Conservation (phyloP, 306 rosid genomes). For the Lablab purpureus region DNA sequence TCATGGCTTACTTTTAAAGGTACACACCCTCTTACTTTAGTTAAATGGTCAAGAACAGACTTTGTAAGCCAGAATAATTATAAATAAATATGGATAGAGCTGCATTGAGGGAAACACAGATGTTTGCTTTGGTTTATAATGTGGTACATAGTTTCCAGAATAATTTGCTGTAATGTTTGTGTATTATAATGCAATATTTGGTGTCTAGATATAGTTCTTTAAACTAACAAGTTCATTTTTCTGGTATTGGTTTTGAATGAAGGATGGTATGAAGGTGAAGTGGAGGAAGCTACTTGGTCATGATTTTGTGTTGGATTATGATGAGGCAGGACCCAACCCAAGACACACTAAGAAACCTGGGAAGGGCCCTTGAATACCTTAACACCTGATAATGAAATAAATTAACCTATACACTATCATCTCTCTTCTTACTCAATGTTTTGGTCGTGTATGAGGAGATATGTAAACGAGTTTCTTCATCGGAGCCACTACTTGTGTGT, state of each 20-base stretch:
- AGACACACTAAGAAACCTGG: slow-evolving; percentile 73
- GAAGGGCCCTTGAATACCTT: slow-evolving; percentile 58
- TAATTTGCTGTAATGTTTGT: neutral
- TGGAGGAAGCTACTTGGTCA: slow-evolving; percentile 62
- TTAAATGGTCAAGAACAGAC: slow-evolving; percentile 13
- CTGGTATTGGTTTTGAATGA: slow-evolving; percentile 33
- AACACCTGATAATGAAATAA: slow-evolving; percentile 25
- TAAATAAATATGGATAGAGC: slow-evolving; percentile 16
- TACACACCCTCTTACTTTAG: slow-evolving; percentile 31
- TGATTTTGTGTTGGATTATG: slow-evolving; percentile 69
- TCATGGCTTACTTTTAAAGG: slow-evolving; percentile 57
- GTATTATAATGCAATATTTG: too few relatives aligned
- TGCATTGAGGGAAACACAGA: slow-evolving; percentile 36
- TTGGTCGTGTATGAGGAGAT: slow-evolving; percentile 57
- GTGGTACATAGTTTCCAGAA: slow-evolving; percentile 11
- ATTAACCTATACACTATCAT: slow-evolving; percentile 6
- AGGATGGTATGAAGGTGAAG: slow-evolving; percentile 57
- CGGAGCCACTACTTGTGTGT: slow-evolving; percentile 45
- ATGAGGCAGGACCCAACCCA: slow-evolving; percentile 65
- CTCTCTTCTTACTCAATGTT: slow-evolving; percentile 40
- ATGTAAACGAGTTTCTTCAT: slow-evolving; percentile 49
- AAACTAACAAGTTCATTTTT: slow-evolving; percentile 25
- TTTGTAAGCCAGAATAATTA: neutral
- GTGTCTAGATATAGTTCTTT: neutral
- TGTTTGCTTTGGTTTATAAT: slow-evolving; percentile 18